These are phyloP conservation scores for Nymphaea thermarum DNA, from an alignment of 164 flowering plant genomes.

Conservation along the genomic window DNA sequence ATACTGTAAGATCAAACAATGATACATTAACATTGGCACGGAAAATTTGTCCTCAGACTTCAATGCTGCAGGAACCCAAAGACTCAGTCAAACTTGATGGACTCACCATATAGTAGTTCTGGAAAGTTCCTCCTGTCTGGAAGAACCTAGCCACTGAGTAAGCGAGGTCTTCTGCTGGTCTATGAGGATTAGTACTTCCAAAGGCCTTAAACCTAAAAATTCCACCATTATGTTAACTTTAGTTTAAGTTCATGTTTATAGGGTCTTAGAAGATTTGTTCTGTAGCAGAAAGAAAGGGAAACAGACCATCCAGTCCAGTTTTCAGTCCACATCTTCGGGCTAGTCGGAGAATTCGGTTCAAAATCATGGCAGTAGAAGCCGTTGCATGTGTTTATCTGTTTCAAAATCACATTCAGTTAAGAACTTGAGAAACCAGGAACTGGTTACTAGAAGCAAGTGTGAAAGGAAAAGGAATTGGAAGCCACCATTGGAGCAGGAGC, in stretches of 20 bases:
- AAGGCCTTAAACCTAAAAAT: slow-evolving; percentile 41
- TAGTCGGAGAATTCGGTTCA: slow-evolving; percentile 11
- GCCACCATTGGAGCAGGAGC: slow-evolving; percentile 47
- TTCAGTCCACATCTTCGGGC: slow-evolving; percentile 31
- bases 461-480: not conserved
- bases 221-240: too few relatives aligned
- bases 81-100: not conserved
- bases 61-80: not conserved
- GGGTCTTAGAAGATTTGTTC: too few relatives aligned
- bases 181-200: slow-evolving; percentile 39
- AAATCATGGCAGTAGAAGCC: slow-evolving; percentile 50
- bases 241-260: too few relatives aligned
- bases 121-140: slow-evolving; percentile 46
- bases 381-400: slow-evolving; percentile 71
- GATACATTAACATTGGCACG: not conserved
- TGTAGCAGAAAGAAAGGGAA: not conserved
- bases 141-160: slow-evolving; percentile 54
- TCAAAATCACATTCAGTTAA: not conserved
- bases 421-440: not conserved
- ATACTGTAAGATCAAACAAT: slow-evolving; percentile 1
- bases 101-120: slow-evolving; percentile 59
- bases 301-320: slow-evolving; percentile 59
- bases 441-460: not conserved
- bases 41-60: not conserved
- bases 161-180: slow-evolving; percentile 64